Base-by-base conservation (phyloP, 257 asterid species). In the Plantago elongata region DNA sequence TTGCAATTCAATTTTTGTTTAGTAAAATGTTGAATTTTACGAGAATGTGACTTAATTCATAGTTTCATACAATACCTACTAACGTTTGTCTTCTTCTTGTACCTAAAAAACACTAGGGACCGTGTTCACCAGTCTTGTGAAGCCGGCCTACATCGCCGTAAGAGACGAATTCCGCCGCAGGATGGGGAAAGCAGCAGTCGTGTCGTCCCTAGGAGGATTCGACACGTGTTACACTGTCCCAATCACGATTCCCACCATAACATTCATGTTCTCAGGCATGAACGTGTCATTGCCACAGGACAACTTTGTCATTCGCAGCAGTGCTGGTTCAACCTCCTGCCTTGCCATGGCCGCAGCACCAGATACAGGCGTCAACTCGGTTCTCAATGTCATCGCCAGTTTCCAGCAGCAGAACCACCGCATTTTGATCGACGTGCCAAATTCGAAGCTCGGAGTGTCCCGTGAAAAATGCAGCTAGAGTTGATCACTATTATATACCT, bases 361-460 rank as follows among this genome's bases (percentile, higher is more conserved):
- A 0, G 96, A 84, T 0, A 18, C 57, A 46, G 77, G 81, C 0
- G 88, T 87, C 4, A 83, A 85, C 78, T 81, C 96, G 4, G 95
- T 80, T 56, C 86, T 90, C 2, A 90, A 87, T 70, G 97, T 90
- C 45, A 87, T 90, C 60, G 95, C 89, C 69, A 83, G 72, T 59
- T 75, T 77, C 83, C 97, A 90, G 71, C 97, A 90, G 54, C 97
- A 90, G 74, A 90, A 90, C 75, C 87, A 75, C 29, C 86, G 97
- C 83, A 55, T 90, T 54, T 70, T 87, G 50, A 78, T 90, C 55
- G 97, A 90, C 30, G 77, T 77, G 3, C 83, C 86, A 38, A 87
- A 90, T 61, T 74, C 84, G 8, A 87, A 78, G 66, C 72, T 90
- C 45, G 95, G 94, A 15, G 87, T 90, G 13, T 74, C 91, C 16